phyloP scores from a whole-genome alignment of 1,139 yeast species.

The Pichia sp. region DNA sequence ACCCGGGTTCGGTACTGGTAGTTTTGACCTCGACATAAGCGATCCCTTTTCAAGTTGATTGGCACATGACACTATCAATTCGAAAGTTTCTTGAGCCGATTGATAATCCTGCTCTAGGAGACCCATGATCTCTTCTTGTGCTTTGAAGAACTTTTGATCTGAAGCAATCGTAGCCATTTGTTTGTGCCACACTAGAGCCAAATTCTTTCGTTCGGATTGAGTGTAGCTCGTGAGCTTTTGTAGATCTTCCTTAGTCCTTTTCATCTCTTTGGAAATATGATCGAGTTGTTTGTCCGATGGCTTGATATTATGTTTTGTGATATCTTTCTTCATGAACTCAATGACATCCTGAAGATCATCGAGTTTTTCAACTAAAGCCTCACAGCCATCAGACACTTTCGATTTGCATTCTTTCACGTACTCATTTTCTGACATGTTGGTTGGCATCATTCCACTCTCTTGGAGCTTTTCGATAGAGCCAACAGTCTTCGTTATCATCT shows the following conservation, averaged over 20 bases:
- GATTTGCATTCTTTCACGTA: slow-evolving; percentile 76
- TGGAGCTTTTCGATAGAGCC: slow-evolving; percentile 44
- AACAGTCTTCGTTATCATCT: slow-evolving; percentile 39
- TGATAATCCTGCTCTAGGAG: slow-evolving; percentile 77
- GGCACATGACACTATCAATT: slow-evolving; percentile 74
- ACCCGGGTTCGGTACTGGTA: slow-evolving; percentile 64
- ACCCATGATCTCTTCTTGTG: slow-evolving; percentile 78
- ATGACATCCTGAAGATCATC: slow-evolving; percentile 91
- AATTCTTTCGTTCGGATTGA: slow-evolving; percentile 62
- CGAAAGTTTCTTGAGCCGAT: slow-evolving; percentile 75
- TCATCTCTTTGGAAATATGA: slow-evolving; percentile 58
- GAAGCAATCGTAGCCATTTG: slow-evolving; percentile 88
- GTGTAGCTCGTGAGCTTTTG: slow-evolving; percentile 55
- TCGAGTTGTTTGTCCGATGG: slow-evolving; percentile 71
- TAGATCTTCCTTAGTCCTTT: slow-evolving; percentile 47
- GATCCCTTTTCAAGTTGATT: slow-evolving; percentile 61
- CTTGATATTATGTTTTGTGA: slow-evolving; percentile 85
- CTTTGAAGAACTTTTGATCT: slow-evolving; percentile 85
- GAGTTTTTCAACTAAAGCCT: slow-evolving; percentile 63
- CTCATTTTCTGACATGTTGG: slow-evolving; percentile 46
- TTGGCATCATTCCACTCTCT: slow-evolving; percentile 35
- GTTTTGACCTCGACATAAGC: slow-evolving; percentile 19
- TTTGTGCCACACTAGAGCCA: slow-evolving; percentile 91
- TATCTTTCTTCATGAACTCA: slow-evolving; percentile 86
- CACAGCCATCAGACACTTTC: slow-evolving; percentile 72